These are phyloP conservation scores for Suillus paluster DNA, from an alignment of 768 basidiomycete genomes.

Conservation along the genomic window DNA sequence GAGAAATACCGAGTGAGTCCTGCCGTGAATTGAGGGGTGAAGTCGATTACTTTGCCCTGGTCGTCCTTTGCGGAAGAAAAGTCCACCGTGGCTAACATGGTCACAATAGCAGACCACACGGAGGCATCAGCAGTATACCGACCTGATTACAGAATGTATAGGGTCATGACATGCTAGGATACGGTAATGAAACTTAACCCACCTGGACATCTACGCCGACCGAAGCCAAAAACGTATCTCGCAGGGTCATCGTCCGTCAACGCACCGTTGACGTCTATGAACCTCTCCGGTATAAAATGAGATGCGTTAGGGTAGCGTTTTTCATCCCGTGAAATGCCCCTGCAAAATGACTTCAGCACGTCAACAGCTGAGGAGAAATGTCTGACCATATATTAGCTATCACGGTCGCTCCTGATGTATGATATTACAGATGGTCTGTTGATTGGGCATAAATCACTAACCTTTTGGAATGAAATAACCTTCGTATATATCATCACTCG, in stretches of 20 bases:
- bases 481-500: slow-evolving; percentile 41
- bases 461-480: slow-evolving; percentile 36
- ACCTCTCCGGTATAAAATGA: slow-evolving; percentile 19
- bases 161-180: no score
- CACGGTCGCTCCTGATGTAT: slow-evolving; percentile 3
- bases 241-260: slow-evolving; percentile 14
- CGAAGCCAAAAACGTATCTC: slow-evolving; percentile 11
- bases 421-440: neutral
- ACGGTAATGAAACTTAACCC: neutral
- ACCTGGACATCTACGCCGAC: slow-evolving; percentile 17
- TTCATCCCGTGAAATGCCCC: slow-evolving; percentile 12
- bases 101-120: slow-evolving; percentile 9
- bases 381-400: slow-evolving; percentile 5
- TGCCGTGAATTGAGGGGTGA: slow-evolving; percentile 4
- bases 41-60: slow-evolving; percentile 7
- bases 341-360: neutral
- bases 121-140: slow-evolving; percentile 12
- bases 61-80: slow-evolving; percentile 5
- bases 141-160: neutral
- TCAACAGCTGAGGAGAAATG: neutral
- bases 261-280: slow-evolving; percentile 5
- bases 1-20: neutral
- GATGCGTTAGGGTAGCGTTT: slow-evolving; percentile 12
- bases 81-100: slow-evolving; percentile 9
- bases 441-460: neutral